Percentiles rank a stretch among this genome's conserved stretches.
phyloP scores from a whole-genome alignment of 306 rosid genomes.

The Vigna hirtella region DNA sequence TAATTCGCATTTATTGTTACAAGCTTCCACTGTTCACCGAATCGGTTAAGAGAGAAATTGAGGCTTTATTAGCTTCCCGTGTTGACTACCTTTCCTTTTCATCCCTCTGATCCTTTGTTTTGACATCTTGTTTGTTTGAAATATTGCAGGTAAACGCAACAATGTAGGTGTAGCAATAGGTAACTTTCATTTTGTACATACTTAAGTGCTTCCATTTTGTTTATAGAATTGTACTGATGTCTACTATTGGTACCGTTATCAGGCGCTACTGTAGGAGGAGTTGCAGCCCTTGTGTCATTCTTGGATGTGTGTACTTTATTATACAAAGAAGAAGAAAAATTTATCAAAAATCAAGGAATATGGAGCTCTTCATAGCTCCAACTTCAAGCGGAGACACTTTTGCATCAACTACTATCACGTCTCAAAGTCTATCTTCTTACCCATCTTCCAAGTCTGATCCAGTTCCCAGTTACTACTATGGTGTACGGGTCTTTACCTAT shows the following conservation, averaged over 20 bases:
- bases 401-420: slow-evolving; percentile 51
- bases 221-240: slow-evolving; percentile 15
- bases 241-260: slow-evolving; percentile 36
- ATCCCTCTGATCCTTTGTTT: slow-evolving; percentile 32
- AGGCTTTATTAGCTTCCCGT: not conserved
- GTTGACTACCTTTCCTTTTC: not conserved
- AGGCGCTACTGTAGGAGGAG: slow-evolving; percentile 57
- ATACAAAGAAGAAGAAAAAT: slow-evolving; percentile 50
- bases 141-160: slow-evolving; percentile 27
- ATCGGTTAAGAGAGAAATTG: not conserved
- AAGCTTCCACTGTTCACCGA: not conserved
- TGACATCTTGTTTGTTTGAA: slow-evolving; percentile 27
- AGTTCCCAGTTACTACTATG: slow-evolving; percentile 65
- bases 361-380: slow-evolving; percentile 54
- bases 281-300: slow-evolving; percentile 49
- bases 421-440: slow-evolving; percentile 70
- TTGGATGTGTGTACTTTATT: slow-evolving; percentile 41
- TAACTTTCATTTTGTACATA: slow-evolving; percentile 35
- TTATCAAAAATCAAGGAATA: slow-evolving; percentile 48
- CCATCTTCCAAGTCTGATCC: slow-evolving; percentile 47
- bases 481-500: slow-evolving; percentile 70
- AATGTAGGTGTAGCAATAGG: slow-evolving; percentile 10
- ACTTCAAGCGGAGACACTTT: slow-evolving; percentile 53
- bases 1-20: slow-evolving; percentile 6
- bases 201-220: slow-evolving; percentile 9